Evolutionary conservation across 805 yeast genomes (phyloP).

Genomic region (Cyberlindnera mrakii): DNA sequence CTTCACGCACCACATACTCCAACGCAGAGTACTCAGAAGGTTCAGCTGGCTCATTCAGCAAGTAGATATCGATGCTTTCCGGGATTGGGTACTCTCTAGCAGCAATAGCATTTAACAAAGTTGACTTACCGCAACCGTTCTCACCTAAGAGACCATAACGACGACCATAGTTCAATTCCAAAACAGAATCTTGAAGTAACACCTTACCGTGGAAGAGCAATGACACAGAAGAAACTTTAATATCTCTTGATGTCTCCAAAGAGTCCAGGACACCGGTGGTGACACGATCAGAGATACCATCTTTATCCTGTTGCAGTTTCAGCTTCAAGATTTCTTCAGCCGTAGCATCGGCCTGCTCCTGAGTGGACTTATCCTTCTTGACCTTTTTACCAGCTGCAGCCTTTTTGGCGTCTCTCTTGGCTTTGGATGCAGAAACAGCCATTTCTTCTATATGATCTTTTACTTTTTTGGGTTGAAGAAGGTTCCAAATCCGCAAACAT

Average conservation of each 20-base stretch:
- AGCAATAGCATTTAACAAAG: conserved; percentile 87
- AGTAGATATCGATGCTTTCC: conserved; percentile 81
- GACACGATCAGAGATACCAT: conserved; percentile 94
- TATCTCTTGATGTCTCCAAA: conserved; percentile 84
- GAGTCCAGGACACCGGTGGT: conserved; percentile 95
- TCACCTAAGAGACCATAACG: conserved; percentile 97
- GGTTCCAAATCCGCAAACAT: background rate
- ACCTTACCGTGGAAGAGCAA: conserved; percentile 97
- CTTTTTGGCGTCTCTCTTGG: conserved; percentile 97
- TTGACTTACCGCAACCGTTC: conserved; percentile 98
- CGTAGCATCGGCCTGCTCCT: conserved; percentile 44
- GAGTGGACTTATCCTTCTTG: conserved; percentile 43
- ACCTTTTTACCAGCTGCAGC: conserved; percentile 72
- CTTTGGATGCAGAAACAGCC: conserved; percentile 78
- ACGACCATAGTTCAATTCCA: conserved; percentile 95
- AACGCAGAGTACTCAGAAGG: conserved; percentile 88
- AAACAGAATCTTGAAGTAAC: conserved; percentile 80
- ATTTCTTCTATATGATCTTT: conserved; percentile 3
- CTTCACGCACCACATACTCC: conserved; percentile 95
- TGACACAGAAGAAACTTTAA: conserved; percentile 85
- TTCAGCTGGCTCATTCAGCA: conserved; percentile 96
- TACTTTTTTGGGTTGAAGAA: background rate
- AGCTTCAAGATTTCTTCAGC: conserved; percentile 76
- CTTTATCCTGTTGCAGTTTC: conserved; percentile 88
- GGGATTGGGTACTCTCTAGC: conserved; percentile 97